Base-by-base conservation (phyloP, 768 basidiomycete genomes). In the Kwoniella europaea region DNA sequence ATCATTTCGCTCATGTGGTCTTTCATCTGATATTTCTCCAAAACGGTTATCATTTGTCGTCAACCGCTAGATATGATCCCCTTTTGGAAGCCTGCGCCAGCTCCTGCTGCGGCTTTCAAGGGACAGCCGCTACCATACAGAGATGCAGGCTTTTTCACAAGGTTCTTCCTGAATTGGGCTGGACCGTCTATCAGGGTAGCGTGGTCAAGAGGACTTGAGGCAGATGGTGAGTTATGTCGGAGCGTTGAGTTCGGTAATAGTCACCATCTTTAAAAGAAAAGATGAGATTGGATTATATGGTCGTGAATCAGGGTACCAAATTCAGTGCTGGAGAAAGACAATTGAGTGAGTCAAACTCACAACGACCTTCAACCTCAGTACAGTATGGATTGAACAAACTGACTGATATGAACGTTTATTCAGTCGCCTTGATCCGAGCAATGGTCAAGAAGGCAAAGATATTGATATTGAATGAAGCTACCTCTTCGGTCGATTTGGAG, bases 291-390 rank as follows among this genome's bases (percentile, higher is more conserved):
- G 87, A 89, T 73, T 86, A 88, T 0, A 80, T 83, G 4, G 89
- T 91, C 4, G 86, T 87, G 6, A 89, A 90, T 74, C 90, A 91
- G 82, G 90, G 90, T 0, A 85, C 85, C 0, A 90, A 90, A 74
- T 89, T 87, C 76, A 89, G 88, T 68, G 88, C 87, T 3, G 90
- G 90, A 16, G 90, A 91, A 80, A 87, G 88, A 68, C 89, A 91
- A 72, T 83, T 90, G 2, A 56, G 81, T 77, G 66, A 74, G 77
- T 71, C 2, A 29, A 27, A 27, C 27, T 27, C 27, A 27, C 27
- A 3, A 27, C 27, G 27, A 27, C 2, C 27, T 27, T 27, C 4
- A 27, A 27, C 4, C 27, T 27, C 27, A 27, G 4, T 27, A 27
- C 27, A 27, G 27, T 27, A 27, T 27, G 27, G 4, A 27, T 27